Base-by-base conservation (phyloP, 805 yeast species). In the Priceomyces carsonii region DNA sequence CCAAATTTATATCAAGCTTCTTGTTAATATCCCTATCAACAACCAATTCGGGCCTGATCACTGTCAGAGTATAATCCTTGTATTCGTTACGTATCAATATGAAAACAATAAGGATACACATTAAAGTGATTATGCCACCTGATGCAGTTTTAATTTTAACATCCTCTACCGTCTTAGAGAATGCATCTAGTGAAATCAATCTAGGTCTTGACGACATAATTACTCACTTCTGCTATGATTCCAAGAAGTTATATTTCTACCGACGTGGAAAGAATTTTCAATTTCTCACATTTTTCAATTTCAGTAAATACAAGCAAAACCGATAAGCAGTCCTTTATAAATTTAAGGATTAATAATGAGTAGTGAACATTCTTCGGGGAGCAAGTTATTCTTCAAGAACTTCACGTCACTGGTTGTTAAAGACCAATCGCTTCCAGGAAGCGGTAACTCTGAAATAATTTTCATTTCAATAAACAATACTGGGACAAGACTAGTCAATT, bases 131-230 rank as follows among this genome's bases (percentile, higher is more conserved):
- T 18, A 88, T 50, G 2, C 96, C 99, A 35, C 99, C 99, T 6
- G 91, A 73, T 4, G 91, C 74, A 3, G 99, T 93, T 43, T 85
- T 80, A 42, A 93, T 78, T 33, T 86, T 76, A 6, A 95, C 95
- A 58, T 93, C 99, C 53, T 91, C 98, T 22, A 87, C 90, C 4
- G 97, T 86, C 62, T 90, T 91, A 18, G 95, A 77, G 56, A 91
- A 90, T n/a, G 91, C 95, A 61, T 90, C 98, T 40, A 85, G 66
- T 27, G 82, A 77, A 32, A 85, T 55, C 44, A 80, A 60, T 42
- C 46, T 58, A 18, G 71, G 71, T 40, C 63, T 59, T 19, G 47
- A 35, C 20, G 48, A 33, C 57, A 50, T 50, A 17, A 8, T 15
- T 16, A 29, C 7, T n/a, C 7, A 9, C 17, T 15, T 26, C 14